Conservation (phyloP, 305 asterid genomes). For the Fraxinus latifolia region DNA sequence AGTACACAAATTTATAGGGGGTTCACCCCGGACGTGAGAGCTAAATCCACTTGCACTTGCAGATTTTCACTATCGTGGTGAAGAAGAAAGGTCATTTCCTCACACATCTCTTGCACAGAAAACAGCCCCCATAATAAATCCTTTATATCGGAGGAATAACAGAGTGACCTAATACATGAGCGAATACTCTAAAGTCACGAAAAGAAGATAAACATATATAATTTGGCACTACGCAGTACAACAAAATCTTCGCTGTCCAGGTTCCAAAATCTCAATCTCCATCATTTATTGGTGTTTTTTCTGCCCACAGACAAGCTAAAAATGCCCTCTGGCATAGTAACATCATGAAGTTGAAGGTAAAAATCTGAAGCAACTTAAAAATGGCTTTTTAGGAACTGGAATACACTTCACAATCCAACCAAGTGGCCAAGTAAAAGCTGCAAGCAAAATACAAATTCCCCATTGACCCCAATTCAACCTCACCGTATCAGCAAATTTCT, state of each 20-base stretch:
- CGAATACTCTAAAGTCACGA: too few relatives aligned
- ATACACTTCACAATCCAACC: constrained; percentile 48
- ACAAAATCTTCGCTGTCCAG: not conserved
- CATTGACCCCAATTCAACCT: constrained; percentile 34
- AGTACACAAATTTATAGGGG: too few relatives aligned
- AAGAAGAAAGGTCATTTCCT: too few relatives aligned
- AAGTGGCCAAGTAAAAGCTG: constrained; percentile 44
- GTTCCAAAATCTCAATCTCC: not conserved
- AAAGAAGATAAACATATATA: not conserved
- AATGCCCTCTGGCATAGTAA: not conserved
- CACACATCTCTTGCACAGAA: too few relatives aligned
- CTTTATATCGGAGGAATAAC: too few relatives aligned
- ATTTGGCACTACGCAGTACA: not conserved
- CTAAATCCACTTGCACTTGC: too few relatives aligned
- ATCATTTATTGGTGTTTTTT: not conserved
- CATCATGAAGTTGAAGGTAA: not conserved
- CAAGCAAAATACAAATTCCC: constrained; percentile 43
- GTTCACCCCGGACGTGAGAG: too few relatives aligned
- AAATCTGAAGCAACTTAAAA: constrained; percentile 25
- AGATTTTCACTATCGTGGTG: too few relatives aligned
- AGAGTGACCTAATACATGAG: too few relatives aligned
- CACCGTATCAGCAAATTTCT: constrained; percentile 41
- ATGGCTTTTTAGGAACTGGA: constrained; percentile 35
- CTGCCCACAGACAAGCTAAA: not conserved
- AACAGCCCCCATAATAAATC: too few relatives aligned